Base-by-base conservation (phyloP, 2,329 filamentous ascomycete species). In the Neoscytalidium dimidiatum region DNA sequence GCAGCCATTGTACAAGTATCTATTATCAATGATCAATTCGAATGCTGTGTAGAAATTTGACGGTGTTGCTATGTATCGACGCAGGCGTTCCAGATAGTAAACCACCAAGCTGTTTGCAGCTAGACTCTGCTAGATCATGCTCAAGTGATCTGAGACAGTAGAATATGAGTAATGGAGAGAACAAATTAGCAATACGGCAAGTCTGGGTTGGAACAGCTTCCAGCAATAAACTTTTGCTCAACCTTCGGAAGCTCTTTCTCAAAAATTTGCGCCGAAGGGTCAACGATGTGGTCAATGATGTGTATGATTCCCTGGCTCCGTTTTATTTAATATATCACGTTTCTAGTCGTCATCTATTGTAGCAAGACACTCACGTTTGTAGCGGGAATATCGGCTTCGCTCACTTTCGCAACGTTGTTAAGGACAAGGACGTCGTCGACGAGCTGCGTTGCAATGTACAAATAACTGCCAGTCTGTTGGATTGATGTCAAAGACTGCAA, bases 191-290 rank as follows among this genome's bases (percentile, higher is more conserved):
- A 73, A 21, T 72, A 74, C 13, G 71, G 68, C 35, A 74, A 51
- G 5, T 64, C 66, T 1, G 69, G 70, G 28, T 73, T 70, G 21
- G 71, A 73, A 53, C 69, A 74, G 62, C 72, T 73, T 5, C 71
- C 71, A 19, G 70, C 66, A 57, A 72, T 72, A 44, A 71, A 74
- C 11, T 57, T 66, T 28, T 73, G 71, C 3, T 53, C 65, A 4
- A 64, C 67, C 64, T 68, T 70, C 4, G 68, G 66, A 29, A 70
- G 31, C 60, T 74, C 71, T 8, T 44, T 62, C 52, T 71, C 70
- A 44, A 71, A 72, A 19, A 73, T 56, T 66, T 71, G 71, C 3
- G 70, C 68, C 7, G 68, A 71, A 4, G 71, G 72, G 26, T 72
- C 69, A 8, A 74, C 41, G 9, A 73, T 65, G 2, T 66, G 66